Base-by-base conservation (phyloP, 768 basidiomycete genomes). In the Leccinellum luteum region DNA sequence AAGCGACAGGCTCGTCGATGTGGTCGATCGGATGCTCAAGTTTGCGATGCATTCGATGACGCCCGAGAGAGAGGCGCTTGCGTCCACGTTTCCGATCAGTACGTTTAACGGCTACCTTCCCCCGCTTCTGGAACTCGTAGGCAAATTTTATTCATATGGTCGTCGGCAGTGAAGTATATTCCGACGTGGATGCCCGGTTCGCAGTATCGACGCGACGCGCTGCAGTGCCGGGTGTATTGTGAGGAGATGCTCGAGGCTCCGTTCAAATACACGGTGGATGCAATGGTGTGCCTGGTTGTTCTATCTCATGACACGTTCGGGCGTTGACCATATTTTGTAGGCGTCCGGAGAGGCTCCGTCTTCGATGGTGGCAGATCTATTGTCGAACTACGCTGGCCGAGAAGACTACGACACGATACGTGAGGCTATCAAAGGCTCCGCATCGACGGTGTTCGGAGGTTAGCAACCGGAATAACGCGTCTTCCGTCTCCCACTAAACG, bases 191-290 rank as follows among this genome's bases (percentile, higher is more conserved):
- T 56, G 55, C 55, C 55, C 17, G 55, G 55, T 1, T 51, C 55
- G 17, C 41, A 28, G 19, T 32, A 48, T 28, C 44, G 50, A 47
- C 55, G 55, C n/a, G 55, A 56, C 10, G 55, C 28, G 2, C 21
- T 58, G 17, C 52, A 54, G 38, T 58, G 51, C 17, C 38, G 58
- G 68, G 57, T 28, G 63, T 65, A 35, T 59, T 51, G 58, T 14
- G 63, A 69, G 14, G 65, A 64, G 10, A 70, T 69, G 45, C 31
- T 43, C 12, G 30, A 47, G n/a, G 35, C 41, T n/a, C 31, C 54
- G 25, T 51, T 38, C 19, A 27, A 51, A 14, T 8, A 34, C 31
- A 21, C 48, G 2, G 30, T 23, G 34, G 34, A 54, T 2, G 51
- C 54, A 15, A 38, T 51, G 35, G 44, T 50, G 5, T 17, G 34